A percentile compares a stretch with the other conserved stretches of the same genome.
Evolutionary conservation across 257 asterid genomes (phyloP).

Genomic region (Fraxinus quadrangulata): DNA sequence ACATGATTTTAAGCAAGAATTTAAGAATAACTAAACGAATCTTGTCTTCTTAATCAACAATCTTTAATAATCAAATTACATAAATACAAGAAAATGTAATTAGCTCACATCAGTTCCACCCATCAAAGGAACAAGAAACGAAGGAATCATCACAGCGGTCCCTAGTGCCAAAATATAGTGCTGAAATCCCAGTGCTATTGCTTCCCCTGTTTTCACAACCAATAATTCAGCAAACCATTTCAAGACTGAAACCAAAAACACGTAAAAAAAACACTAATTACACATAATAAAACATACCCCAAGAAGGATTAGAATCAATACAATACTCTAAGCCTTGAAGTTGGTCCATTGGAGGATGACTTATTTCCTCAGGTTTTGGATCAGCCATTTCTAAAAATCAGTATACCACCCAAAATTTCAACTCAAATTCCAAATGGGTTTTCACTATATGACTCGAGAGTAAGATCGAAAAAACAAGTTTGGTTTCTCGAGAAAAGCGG

Average conservation of each 20-base stretch:
- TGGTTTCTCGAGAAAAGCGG: slow-evolving; percentile 22
- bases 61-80: neutral
- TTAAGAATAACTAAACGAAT: neutral
- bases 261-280: neutral
- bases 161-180: slow-evolving; percentile 90
- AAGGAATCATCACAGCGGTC: slow-evolving; percentile 96
- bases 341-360: slow-evolving; percentile 95
- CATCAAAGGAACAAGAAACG: slow-evolving; percentile 94
- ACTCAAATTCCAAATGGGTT: slow-evolving; percentile 33
- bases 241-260: neutral
- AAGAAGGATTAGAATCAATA: slow-evolving; percentile 96
- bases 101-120: slow-evolving; percentile 84
- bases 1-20: neutral
- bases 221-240: too few relatives aligned
- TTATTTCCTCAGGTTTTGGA: slow-evolving; percentile 88
- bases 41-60: neutral
- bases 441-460: slow-evolving; percentile 25
- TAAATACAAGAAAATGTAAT: neutral
- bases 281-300: slow-evolving; percentile 58
- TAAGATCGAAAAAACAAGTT: slow-evolving; percentile 22
- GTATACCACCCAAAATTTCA: slow-evolving; percentile 19
- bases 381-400: slow-evolving; percentile 57
- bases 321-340: slow-evolving; percentile 97
- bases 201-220: slow-evolving; percentile 62
- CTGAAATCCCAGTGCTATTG: slow-evolving; percentile 87